Conservation (phyloP, 768 basidiomycete genomes). For the Leccinum imitatum region DNA sequence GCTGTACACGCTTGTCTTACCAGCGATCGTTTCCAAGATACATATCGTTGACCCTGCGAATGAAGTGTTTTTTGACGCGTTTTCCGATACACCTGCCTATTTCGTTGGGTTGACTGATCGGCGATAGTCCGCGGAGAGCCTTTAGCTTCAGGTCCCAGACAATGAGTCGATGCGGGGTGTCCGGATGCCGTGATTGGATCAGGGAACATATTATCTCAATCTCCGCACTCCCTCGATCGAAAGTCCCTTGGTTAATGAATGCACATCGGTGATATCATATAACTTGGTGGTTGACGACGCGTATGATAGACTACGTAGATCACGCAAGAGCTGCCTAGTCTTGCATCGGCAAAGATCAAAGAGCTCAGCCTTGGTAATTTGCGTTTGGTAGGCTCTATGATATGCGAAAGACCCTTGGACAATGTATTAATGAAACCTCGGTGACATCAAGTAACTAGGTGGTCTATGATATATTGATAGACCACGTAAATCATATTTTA, state of each 20-base stretch:
- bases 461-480: too few species aligned
- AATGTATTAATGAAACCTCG: too few species aligned
- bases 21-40: neutral
- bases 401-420: too few species aligned
- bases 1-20: neutral
- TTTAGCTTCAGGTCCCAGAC: neutral
- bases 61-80: neutral
- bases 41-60: neutral
- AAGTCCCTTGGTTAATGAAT: neutral
- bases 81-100: neutral
- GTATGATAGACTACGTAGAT: neutral
- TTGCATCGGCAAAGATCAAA: neutral
- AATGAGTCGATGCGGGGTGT: neutral
- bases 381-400: too few species aligned
- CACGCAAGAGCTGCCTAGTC: neutral
- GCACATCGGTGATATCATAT: neutral
- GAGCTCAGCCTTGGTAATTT: neutral
- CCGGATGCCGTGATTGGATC: neutral
- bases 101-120: neutral
- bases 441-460: too few species aligned
- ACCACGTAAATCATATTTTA: too few species aligned
- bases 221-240: neutral
- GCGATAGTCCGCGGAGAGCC: neutral
- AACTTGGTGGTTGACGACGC: neutral
- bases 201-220: neutral